These are phyloP conservation scores for Calonectria montana DNA, from an alignment of 2,329 filamentous ascomycete genomes.

Conservation along the genomic window DNA sequence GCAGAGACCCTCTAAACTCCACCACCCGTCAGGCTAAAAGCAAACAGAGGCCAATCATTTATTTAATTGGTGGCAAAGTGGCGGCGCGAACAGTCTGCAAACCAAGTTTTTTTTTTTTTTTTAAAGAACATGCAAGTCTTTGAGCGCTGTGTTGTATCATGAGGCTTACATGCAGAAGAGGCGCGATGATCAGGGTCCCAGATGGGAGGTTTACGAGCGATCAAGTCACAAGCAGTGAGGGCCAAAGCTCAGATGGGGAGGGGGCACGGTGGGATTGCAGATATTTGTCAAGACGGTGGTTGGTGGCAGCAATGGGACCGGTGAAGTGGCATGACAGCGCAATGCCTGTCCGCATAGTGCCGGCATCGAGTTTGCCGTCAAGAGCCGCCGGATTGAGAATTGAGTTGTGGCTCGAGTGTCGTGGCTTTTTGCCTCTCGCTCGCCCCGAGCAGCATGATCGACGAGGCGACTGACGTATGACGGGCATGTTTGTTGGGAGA, in stretches of 20 bases:
- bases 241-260: background rate
- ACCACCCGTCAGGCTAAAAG: conserved; percentile 17
- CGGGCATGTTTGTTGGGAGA: background rate
- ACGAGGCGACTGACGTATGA: conserved; percentile 5
- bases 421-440: conserved; percentile 18
- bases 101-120: conserved; percentile 1
- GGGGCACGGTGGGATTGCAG: background rate
- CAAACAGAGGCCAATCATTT: conserved; percentile 2
- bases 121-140: background rate
- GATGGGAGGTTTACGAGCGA: background rate
- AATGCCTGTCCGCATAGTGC: conserved; percentile 7
- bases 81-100: conserved; percentile 5
- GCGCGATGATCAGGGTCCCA: conserved; percentile 16
- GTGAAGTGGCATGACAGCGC: conserved; percentile 6
- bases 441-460: conserved; percentile 3
- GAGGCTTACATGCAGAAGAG: conserved; percentile 1
- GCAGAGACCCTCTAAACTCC: conserved; percentile 7
- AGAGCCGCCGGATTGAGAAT: conserved; percentile 17
- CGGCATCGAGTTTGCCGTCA: conserved; percentile 7
- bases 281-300: conserved; percentile 9
- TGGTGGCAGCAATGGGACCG: conserved; percentile 10
- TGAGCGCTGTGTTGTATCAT: background rate
- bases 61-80: conserved; percentile 11
- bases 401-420: conserved; percentile 14
- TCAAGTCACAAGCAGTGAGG: background rate